A percentile compares a stretch with the other conserved stretches of the same genome.
These are phyloP conservation scores for Ophiocordyceps australis DNA, from an alignment of 2,329 filamentous ascomycete species.

Conservation along the genomic window DNA sequence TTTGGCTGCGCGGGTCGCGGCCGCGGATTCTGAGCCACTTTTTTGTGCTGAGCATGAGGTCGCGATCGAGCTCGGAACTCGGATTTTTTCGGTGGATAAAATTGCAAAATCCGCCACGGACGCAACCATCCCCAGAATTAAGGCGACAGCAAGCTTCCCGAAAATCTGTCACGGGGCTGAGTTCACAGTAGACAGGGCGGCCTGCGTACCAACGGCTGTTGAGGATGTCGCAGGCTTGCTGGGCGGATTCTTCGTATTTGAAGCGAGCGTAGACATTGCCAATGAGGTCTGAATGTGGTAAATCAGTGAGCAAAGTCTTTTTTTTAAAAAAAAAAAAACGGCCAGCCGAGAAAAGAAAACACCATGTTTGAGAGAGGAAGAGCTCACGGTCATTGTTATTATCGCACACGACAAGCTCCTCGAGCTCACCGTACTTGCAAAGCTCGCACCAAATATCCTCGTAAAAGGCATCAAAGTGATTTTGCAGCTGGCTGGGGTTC, in stretches of 20 bases:
- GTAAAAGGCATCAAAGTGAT: constrained; percentile 99
- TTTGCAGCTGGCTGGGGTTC: constrained; percentile 89
- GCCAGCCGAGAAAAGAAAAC: not conserved
- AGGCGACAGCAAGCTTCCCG: constrained; percentile 91
- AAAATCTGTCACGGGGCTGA: constrained; percentile 94
- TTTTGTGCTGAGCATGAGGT: constrained; percentile 77
- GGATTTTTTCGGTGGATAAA: constrained; percentile 99
- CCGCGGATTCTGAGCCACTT: constrained; percentile 87
- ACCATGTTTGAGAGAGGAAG: constrained; percentile 6
- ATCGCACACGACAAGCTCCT: constrained; percentile 96
- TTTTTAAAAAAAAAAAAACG: not conserved
- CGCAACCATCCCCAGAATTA: constrained; percentile 89
- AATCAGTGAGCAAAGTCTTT: constrained; percentile 7
- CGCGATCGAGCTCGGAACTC: constrained; percentile 68
- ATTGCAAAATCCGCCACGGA: constrained; percentile 94
- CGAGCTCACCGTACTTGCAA: constrained; percentile 94
- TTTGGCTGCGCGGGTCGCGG: constrained; percentile 66
- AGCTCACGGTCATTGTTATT: constrained; percentile 92
- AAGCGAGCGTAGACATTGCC: constrained; percentile 98
- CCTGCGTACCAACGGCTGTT: constrained; percentile 96
- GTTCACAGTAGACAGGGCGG: constrained; percentile 92
- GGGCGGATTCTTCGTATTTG: constrained; percentile 97
- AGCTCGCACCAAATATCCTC: constrained; percentile 99
- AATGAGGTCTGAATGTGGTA: constrained; percentile 51
- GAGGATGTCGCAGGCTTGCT: constrained; percentile 82